Conservation (phyloP, 2,329 filamentous ascomycete genomes). For the Onygenales sp. region DNA sequence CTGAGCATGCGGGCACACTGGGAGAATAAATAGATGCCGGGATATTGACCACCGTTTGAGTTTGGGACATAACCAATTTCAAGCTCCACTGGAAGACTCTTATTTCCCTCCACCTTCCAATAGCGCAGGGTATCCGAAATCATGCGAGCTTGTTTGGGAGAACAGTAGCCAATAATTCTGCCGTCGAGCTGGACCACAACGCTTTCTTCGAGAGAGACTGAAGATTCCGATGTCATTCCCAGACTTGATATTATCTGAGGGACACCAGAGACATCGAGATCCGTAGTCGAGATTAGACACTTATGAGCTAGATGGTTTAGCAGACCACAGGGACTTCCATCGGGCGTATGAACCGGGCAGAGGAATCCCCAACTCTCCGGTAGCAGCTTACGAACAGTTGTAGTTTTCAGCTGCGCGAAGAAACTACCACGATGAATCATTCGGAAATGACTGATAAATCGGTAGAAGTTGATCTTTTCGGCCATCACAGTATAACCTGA, state of each 20-base stretch:
- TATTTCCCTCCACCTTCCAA: constrained; percentile 87
- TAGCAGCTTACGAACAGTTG: constrained; percentile 86
- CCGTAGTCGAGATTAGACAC: constrained; percentile 74
- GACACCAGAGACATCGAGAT: constrained; percentile 64
- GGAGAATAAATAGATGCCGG: constrained; percentile 89
- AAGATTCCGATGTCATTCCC: constrained; percentile 66
- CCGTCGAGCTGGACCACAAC: constrained; percentile 88
- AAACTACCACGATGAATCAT: constrained; percentile 99
- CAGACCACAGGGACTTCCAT: constrained; percentile 88
- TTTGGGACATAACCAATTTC: constrained; percentile 88
- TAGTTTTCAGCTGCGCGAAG: constrained; percentile 96
- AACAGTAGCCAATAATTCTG: constrained; percentile 80
- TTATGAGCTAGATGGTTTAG: constrained; percentile 94
- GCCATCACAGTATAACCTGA: constrained; percentile 95
- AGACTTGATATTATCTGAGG: constrained; percentile 67
- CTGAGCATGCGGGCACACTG: constrained; percentile 77
- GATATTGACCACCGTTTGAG: constrained; percentile 87
- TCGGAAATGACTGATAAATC: constrained; percentile 97
- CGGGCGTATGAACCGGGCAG: constrained; percentile 93
- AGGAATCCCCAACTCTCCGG: constrained; percentile 98
- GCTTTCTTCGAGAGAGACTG: constrained; percentile 70
- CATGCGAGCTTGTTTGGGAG: constrained; percentile 67
- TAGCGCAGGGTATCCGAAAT: constrained; percentile 82
- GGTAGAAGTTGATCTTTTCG: constrained; percentile 97
- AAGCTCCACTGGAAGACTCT: constrained; percentile 70